Conservation (phyloP, 306 rosid genomes). For the Vigna angularis region DNA sequence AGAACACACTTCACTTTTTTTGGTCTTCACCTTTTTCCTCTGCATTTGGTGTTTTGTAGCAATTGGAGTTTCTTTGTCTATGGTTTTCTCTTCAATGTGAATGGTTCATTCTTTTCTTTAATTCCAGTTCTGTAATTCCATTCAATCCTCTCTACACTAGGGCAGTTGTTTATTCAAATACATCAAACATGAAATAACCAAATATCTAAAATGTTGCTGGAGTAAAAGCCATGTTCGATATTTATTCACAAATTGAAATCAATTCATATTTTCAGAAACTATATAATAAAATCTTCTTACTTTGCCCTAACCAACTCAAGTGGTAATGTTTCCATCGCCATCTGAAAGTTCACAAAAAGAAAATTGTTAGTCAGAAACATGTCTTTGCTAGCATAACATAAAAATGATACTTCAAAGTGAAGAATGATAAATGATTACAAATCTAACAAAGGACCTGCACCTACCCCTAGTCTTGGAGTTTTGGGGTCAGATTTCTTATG, state of each 20-base stretch:
- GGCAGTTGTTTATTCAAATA: no score
- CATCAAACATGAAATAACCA: constrained; percentile 20
- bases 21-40: no score
- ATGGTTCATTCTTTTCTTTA: no score
- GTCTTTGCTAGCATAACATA: not conserved
- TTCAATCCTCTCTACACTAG: no score
- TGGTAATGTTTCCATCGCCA: constrained; percentile 85
- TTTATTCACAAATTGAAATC: not conserved
- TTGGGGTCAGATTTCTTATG: constrained; percentile 75
- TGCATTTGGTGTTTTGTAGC: no score
- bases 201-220: constrained; percentile 20
- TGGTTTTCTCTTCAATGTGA: no score
- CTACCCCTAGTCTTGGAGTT: constrained; percentile 90
- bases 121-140: no score
- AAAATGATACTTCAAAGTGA: constrained; percentile 32
- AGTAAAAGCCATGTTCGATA: not conserved
- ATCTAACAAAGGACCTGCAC: constrained; percentile 35
- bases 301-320: constrained; percentile 77
- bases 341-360: constrained; percentile 52
- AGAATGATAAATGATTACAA: constrained; percentile 21
- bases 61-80: no score
- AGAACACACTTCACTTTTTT: no score
- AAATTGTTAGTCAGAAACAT: constrained; percentile 22
- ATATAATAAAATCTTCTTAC: constrained; percentile 42
- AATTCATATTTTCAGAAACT: constrained; percentile 6